A percentile compares a stretch with the other conserved stretches of the same genome.
phyloP scores from a whole-genome alignment of 441 rosid species.

The Metrosideros polymorpha region DNA sequence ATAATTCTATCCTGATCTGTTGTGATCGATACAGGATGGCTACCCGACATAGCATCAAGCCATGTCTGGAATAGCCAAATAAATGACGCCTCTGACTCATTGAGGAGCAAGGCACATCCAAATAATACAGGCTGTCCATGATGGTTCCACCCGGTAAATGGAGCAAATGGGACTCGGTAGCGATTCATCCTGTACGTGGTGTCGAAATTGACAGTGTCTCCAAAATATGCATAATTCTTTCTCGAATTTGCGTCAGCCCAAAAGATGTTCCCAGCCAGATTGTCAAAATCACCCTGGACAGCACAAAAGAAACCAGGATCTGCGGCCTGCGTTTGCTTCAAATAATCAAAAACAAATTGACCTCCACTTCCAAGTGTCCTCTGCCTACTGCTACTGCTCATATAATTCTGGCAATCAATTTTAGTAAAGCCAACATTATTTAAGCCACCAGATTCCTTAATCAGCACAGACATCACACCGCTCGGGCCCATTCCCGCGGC shows the following conservation, averaged over 20 bases:
- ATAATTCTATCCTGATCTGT: neutral
- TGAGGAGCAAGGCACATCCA: neutral
- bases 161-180: neutral
- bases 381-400: neutral
- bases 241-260: neutral
- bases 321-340: constrained; percentile 46
- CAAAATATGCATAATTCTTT: neutral
- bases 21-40: neutral
- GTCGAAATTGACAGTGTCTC: neutral
- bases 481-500: constrained; percentile 33
- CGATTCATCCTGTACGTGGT: neutral
- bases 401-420: constrained; percentile 1
- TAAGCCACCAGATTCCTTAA: neutral
- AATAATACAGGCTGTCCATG: neutral
- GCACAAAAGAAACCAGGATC: constrained; percentile 5
- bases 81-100: neutral
- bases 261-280: constrained; percentile 21
- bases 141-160: neutral
- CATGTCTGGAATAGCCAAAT: neutral
- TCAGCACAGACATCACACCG: constrained; percentile 14
- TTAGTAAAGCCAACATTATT: neutral
- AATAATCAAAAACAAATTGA: constrained; percentile 32
- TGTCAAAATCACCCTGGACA: constrained; percentile 24
- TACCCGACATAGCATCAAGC: neutral
- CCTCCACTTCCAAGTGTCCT: constrained; percentile 26